Conservation (phyloP, 371 early-diverging fungal species). For the Apophysomyces variabilis region DNA sequence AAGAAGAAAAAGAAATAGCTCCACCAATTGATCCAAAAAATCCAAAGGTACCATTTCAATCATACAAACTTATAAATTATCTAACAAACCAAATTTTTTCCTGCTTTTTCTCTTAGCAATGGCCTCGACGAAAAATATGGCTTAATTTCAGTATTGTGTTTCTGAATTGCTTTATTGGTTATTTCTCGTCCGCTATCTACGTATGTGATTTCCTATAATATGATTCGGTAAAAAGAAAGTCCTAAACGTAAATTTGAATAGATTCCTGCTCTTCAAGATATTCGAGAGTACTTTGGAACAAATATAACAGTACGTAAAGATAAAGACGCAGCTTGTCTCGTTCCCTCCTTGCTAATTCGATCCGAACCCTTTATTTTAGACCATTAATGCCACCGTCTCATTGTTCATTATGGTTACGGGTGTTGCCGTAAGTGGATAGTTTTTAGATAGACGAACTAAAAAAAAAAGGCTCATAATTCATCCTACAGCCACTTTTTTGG, state of each 20-base stretch:
- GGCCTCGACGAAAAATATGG: constrained; percentile 33
- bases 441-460: neutral
- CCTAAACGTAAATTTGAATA: constrained; percentile 5
- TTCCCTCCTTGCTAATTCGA: no score
- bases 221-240: neutral
- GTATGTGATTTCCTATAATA: constrained; percentile 12
- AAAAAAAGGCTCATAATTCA: neutral
- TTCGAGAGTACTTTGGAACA: constrained; percentile 23
- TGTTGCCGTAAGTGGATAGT: constrained; percentile 19
- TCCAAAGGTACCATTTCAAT: constrained; percentile 21
- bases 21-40: constrained; percentile 25
- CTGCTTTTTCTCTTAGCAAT: constrained; percentile 26
- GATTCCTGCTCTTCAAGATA: constrained; percentile 42
- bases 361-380: neutral
- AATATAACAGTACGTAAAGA: constrained; percentile 20
- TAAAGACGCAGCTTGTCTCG: neutral
- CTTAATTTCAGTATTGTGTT: constrained; percentile 27
- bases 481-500: constrained; percentile 38
- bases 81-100: neutral
- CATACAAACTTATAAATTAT: no score
- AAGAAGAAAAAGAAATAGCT: neutral
- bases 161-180: constrained; percentile 36
- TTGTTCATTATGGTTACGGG: constrained; percentile 21
- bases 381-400: constrained; percentile 29
- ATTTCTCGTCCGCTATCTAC: constrained; percentile 42